Conservation (phyloP, 2,329 filamentous ascomycete genomes). For the Neocatenulostroma microsporum region DNA sequence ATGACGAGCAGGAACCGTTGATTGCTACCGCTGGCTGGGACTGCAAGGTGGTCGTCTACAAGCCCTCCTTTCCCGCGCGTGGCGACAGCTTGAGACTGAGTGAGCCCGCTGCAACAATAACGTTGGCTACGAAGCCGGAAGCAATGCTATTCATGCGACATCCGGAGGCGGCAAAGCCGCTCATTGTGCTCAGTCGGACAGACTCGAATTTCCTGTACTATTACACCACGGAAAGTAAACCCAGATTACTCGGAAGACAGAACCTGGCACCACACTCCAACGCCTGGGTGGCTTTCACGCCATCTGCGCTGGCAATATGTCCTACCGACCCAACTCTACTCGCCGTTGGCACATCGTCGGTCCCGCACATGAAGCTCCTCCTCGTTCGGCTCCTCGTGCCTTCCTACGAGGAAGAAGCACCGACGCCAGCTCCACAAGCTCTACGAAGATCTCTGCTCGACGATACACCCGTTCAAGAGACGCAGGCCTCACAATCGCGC, state of each 20-base stretch:
- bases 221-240: constrained; percentile 35
- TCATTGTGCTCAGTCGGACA: constrained; percentile 48
- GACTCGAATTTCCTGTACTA: constrained; percentile 55
- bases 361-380: constrained; percentile 56
- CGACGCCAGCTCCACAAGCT: constrained; percentile 8
- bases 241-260: constrained; percentile 46
- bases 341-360: constrained; percentile 53
- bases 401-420: constrained; percentile 12
- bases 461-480: constrained; percentile 24
- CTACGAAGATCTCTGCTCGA: constrained; percentile 20
- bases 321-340: constrained; percentile 49
- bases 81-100: constrained; percentile 19
- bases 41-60: constrained; percentile 48
- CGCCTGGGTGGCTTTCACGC: constrained; percentile 57
- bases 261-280: constrained; percentile 56
- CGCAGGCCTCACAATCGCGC: constrained; percentile 47
- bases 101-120: constrained; percentile 36
- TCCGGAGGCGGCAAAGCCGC: constrained; percentile 38
- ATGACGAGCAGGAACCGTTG: constrained; percentile 25
- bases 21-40: constrained; percentile 57
- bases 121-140: constrained; percentile 49
- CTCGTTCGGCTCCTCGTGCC: constrained; percentile 52
- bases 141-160: constrained; percentile 47
- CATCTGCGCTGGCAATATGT: constrained; percentile 48
- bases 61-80: constrained; percentile 18